phyloP scores from a whole-genome alignment of 2,329 filamentous ascomycete species.

The Calycina herbarum region DNA sequence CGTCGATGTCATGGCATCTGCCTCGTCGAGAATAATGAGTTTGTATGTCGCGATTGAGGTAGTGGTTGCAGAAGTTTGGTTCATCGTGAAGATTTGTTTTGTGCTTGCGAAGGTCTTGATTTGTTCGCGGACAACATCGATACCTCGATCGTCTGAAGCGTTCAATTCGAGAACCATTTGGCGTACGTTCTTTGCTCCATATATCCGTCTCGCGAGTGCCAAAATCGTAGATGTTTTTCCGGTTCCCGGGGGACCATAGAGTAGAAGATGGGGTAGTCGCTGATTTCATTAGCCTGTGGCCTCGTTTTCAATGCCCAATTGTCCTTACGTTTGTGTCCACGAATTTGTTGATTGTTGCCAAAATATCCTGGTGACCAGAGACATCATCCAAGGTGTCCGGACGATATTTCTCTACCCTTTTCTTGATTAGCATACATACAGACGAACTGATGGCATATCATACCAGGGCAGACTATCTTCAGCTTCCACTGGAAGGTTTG shows the following conservation, averaged over 20 bases:
- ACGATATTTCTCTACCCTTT: conserved; percentile 94
- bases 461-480: conserved; percentile 94
- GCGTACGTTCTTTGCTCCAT: conserved; percentile 86
- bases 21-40: conserved; percentile 95
- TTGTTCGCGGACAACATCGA: conserved; percentile 96
- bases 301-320: not conserved
- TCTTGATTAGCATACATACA: conserved; percentile 25
- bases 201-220: conserved; percentile 88
- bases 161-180: conserved; percentile 99
- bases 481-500: conserved; percentile 90
- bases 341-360: conserved; percentile 97
- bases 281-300: conserved; percentile 33
- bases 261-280: conserved; percentile 89
- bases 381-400: conserved; percentile 88
- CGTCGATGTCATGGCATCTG: conserved; percentile 99
- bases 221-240: conserved; percentile 97
- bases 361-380: conserved; percentile 94
- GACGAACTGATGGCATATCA: conserved; percentile 7
- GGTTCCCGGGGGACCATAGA: conserved; percentile 94
- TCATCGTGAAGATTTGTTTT: conserved; percentile 86
- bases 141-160: conserved; percentile 94
- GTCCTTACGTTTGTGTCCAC: conserved; percentile 76
- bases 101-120: conserved; percentile 99
- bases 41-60: conserved; percentile 75
- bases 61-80: conserved; percentile 49